A percentile compares a stretch with the other conserved stretches of the same genome.
phyloP scores from a whole-genome alignment of 176 grass and related monocot genomes.

The Zoysia pacifica region DNA sequence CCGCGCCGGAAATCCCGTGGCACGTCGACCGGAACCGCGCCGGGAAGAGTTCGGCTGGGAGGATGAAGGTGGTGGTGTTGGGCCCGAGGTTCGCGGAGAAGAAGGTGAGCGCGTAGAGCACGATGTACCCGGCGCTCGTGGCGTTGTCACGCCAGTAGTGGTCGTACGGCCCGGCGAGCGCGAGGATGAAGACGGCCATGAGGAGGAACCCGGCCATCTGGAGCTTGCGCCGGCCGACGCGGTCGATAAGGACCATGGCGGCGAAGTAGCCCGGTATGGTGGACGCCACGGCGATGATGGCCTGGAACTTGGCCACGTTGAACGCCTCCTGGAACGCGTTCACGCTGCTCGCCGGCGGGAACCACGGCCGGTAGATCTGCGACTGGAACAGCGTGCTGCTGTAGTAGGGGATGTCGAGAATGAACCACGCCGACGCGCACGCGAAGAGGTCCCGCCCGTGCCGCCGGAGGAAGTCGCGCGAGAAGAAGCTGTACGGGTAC shows the following conservation, averaged over 20 bases:
- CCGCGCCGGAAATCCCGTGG: too few species aligned
- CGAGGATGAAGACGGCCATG: too few species aligned
- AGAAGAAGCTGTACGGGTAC: slow-evolving; percentile 31
- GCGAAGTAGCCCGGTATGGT: slow-evolving; percentile 59
- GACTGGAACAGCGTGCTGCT: slow-evolving; percentile 62
- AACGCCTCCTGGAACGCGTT: slow-evolving; percentile 55
- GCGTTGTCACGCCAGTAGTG: too few species aligned
- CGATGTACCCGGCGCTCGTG: too few species aligned
- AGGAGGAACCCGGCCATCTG: too few species aligned
- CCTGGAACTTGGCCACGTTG: slow-evolving; percentile 59
- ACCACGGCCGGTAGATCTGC: slow-evolving; percentile 39
- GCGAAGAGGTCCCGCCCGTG: slow-evolving; percentile 40
- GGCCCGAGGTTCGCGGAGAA: too few species aligned
- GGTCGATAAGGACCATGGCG: slow-evolving; percentile 49
- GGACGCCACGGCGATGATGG: slow-evolving; percentile 48
- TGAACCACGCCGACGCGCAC: slow-evolving; percentile 45
- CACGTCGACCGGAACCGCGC: too few species aligned
- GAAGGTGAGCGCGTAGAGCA: too few species aligned
- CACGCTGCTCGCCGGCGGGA: slow-evolving; percentile 15
- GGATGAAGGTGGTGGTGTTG: too few species aligned
- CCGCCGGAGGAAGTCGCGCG: slow-evolving; percentile 18
- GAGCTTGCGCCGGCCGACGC: too few species aligned
- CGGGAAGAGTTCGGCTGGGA: too few species aligned
- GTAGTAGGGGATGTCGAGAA: slow-evolving; percentile 53
- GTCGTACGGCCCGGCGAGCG: too few species aligned